Evolutionary conservation across 106 monocot genomes (phyloP).

Genomic region (Platanthera guangdongensis): DNA sequence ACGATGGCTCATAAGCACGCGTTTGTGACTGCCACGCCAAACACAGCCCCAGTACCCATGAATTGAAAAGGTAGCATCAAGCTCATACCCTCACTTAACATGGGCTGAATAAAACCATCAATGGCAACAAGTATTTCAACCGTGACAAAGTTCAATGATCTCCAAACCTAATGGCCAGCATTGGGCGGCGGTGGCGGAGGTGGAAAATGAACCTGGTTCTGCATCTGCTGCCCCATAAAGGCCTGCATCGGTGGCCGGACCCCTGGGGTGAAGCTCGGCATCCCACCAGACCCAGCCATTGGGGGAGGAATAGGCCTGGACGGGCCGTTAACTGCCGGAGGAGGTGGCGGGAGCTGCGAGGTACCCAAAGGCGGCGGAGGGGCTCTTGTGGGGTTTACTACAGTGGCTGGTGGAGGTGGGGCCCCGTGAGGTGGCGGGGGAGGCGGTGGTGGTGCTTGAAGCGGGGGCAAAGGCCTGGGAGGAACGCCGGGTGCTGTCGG

Average conservation of each 20-base stretch:
- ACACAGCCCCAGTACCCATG: no score
- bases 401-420: constrained; percentile 20
- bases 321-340: constrained; percentile 44
- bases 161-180: constrained; percentile 11
- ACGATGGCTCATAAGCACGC: no score
- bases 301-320: constrained; percentile 57
- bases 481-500: constrained; percentile 46
- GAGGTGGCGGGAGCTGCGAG: constrained; percentile 48
- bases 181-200: constrained; percentile 32
- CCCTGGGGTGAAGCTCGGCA: constrained; percentile 57
- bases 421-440: constrained; percentile 45
- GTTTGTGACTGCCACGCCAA: no score
- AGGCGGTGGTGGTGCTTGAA: constrained; percentile 43
- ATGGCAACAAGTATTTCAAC: background rate
- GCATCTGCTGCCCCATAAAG: constrained; percentile 21
- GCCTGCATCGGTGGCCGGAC: constrained; percentile 8
- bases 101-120: background rate
- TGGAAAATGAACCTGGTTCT: constrained; percentile 17
- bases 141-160: no score
- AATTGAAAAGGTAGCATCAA: no score
- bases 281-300: constrained; percentile 28
- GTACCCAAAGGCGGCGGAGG: constrained; percentile 29
- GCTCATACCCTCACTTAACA: no score
- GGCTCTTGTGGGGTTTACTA: constrained; percentile 11
- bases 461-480: constrained; percentile 41